Evolutionary conservation across 208 protist genomes (phyloP).

Genomic region (Phytomonas sp.): DNA sequence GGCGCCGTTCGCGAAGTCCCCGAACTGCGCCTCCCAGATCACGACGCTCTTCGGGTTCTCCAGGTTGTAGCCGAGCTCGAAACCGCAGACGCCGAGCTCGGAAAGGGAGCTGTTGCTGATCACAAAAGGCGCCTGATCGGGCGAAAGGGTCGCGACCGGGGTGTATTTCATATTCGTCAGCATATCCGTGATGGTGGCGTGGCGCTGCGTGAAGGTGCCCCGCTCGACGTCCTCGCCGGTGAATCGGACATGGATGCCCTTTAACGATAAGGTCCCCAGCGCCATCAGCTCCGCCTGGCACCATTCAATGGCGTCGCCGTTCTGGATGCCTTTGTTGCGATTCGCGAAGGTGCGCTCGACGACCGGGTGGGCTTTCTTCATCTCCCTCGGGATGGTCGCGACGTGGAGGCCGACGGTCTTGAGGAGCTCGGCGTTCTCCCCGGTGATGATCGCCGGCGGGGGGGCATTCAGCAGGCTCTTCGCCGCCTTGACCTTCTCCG

Average conservation of each 20-base stretch:
- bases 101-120: conserved; percentile 95
- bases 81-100: conserved; percentile 96
- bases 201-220: conserved; percentile 98
- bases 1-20: conserved; percentile 98
- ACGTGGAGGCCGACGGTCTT: conserved; percentile 66
- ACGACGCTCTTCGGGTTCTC: conserved; percentile 93
- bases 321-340: conserved; percentile 81
- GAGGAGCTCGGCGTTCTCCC: conserved; percentile 56
- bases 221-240: conserved; percentile 97
- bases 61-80: conserved; percentile 95
- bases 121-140: conserved; percentile 79
- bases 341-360: conserved; percentile 86
- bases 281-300: conserved; percentile 93
- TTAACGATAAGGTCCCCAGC: conserved; percentile 88
- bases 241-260: conserved; percentile 92
- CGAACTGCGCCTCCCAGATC: conserved; percentile 99
- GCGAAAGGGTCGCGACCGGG: conserved; percentile 57
- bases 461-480: conserved; percentile 18
- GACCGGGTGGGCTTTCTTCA: conserved; percentile 85
- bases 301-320: conserved; percentile 90
- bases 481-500: conserved; percentile 25
- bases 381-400: conserved; percentile 73
- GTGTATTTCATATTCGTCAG: conserved; percentile 86
- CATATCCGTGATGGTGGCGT: conserved; percentile 94
- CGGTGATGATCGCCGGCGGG: conserved; percentile 51